Conservation (phyloP, 2,329 filamentous ascomycete genomes). For the Neonectria neomacrospora region DNA sequence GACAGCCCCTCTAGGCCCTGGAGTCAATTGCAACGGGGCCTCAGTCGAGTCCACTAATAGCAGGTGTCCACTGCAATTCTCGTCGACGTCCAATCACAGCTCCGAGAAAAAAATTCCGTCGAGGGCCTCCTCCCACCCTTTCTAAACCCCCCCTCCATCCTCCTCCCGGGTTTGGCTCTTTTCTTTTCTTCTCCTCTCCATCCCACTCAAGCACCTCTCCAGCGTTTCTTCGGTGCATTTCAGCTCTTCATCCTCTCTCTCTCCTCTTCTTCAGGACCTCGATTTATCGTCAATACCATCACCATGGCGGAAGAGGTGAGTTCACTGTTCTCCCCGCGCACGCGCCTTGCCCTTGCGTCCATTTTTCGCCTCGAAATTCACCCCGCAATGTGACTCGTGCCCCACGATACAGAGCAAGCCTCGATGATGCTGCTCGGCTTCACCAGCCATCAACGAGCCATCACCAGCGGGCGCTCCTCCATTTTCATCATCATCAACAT, state of each 20-base stretch:
- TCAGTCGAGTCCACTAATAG: conserved; percentile 40
- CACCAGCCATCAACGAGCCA: conserved; percentile 20
- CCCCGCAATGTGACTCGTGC: conserved; percentile 59
- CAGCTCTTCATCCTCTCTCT: conserved; percentile 38
- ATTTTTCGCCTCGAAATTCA: conserved; percentile 51
- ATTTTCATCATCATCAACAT: conserved; percentile 3
- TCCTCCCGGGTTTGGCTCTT: conserved; percentile 42
- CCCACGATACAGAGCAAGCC: conserved; percentile 47
- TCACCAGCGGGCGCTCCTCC: conserved; percentile 14
- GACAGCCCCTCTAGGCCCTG: conserved; percentile 16
- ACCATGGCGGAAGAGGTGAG: conserved; percentile 71
- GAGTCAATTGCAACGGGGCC: conserved; percentile 18
- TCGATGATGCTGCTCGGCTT: conserved; percentile 31
- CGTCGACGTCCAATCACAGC: conserved; percentile 51
- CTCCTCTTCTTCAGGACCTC: conserved; percentile 46
- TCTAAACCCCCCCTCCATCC: conserved; percentile 48
- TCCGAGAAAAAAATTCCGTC: conserved; percentile 53
- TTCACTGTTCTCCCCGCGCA: conserved; percentile 36
- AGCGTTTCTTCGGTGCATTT: conserved; percentile 40
- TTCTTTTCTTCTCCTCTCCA: conserved; percentile 47
- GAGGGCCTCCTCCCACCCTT: conserved; percentile 45
- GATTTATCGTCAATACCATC: conserved; percentile 57
- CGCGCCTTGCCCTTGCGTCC: conserved; percentile 46
- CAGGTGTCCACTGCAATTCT: conserved; percentile 42
- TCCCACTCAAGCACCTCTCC: conserved; percentile 44